Evolutionary conservation across 2,329 filamentous ascomycete genomes (phyloP).

Genomic region (Cladophialophora immunda): DNA sequence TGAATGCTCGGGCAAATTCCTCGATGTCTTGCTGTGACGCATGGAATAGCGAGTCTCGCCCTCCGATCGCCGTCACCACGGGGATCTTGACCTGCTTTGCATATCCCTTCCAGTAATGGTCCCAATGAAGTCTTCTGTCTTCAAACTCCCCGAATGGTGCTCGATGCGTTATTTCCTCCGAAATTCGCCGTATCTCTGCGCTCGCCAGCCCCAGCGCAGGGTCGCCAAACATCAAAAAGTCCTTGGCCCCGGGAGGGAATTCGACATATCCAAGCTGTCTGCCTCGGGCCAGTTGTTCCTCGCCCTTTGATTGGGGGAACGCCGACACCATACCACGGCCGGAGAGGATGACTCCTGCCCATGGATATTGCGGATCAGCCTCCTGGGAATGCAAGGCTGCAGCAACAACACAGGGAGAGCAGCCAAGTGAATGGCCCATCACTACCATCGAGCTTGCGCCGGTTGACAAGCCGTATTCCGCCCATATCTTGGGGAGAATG

Average conservation of each 20-base stretch:
- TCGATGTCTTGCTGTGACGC: constrained; percentile 8
- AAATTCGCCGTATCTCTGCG: background rate
- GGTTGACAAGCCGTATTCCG: background rate
- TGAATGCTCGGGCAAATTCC: constrained; percentile 1
- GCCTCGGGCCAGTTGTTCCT: background rate
- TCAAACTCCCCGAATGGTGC: constrained; percentile 6
- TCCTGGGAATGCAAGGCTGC: constrained; percentile 8
- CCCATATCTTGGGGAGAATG: constrained; percentile 15
- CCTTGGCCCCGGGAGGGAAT: constrained; percentile 3
- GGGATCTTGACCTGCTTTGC: constrained; percentile 13
- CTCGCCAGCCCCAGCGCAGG: constrained; percentile 1
- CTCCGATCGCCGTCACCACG: constrained; percentile 13
- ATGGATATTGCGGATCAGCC: background rate
- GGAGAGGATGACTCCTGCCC: constrained; percentile 4
- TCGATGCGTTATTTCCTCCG: constrained; percentile 7
- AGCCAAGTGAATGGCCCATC: constrained; percentile 16
- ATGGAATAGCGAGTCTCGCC: constrained; percentile 5
- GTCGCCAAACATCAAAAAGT: constrained; percentile 12
- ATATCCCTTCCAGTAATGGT: constrained; percentile 17
- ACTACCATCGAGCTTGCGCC: constrained; percentile 7
- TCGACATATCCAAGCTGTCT: constrained; percentile 3
- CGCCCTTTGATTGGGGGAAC: background rate
- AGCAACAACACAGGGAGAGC: constrained; percentile 8
- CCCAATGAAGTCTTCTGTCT: constrained; percentile 12
- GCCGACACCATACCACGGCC: constrained; percentile 9